Evolutionary conservation across 2,329 filamentous ascomycete genomes (phyloP).

Genomic region (Rhexocercosporidium sp.): DNA sequence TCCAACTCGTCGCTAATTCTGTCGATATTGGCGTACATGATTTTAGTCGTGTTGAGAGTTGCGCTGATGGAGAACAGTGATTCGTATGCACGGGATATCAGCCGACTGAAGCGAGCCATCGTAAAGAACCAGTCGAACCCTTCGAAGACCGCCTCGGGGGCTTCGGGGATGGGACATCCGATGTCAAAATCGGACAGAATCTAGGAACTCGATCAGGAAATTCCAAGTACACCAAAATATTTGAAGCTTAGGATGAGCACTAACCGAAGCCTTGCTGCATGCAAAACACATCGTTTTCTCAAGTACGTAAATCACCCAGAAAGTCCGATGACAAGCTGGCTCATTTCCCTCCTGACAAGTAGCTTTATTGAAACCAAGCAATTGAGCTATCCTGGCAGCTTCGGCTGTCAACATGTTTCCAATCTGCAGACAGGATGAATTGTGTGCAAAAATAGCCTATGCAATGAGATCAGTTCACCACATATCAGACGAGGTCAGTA

Average conservation of each 20-base stretch:
- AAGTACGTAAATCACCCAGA: conserved; percentile 49
- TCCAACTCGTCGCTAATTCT: conserved; percentile 39
- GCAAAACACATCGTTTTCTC: conserved; percentile 46
- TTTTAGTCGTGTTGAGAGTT: conserved; percentile 29
- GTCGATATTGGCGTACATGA: conserved; percentile 35
- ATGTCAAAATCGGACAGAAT: conserved; percentile 47
- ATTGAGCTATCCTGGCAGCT: conserved; percentile 44
- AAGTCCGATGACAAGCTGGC: conserved; percentile 36
- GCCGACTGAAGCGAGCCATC: conserved; percentile 40
- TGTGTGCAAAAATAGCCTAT: conserved; percentile 46
- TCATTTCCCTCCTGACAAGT: conserved; percentile 24
- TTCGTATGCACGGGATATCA: conserved; percentile 44
- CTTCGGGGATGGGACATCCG: conserved; percentile 43
- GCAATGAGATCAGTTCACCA: not conserved
- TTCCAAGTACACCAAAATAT: not conserved
- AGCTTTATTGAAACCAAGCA: conserved; percentile 41
- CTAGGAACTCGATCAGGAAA: conserved; percentile 30
- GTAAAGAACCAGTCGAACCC: conserved; percentile 46
- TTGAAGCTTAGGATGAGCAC: conserved; percentile 17
- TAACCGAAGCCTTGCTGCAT: conserved; percentile 42
- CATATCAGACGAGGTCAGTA: not conserved
- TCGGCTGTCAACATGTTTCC: conserved; percentile 43
- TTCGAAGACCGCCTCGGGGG: conserved; percentile 42
- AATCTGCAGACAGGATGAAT: conserved; percentile 43
- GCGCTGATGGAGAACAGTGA: conserved; percentile 46